Percentiles rank a stretch among this genome's conserved stretches.
Conservation (phyloP, 306 rosid species). For the Begonia masoniana region DNA sequence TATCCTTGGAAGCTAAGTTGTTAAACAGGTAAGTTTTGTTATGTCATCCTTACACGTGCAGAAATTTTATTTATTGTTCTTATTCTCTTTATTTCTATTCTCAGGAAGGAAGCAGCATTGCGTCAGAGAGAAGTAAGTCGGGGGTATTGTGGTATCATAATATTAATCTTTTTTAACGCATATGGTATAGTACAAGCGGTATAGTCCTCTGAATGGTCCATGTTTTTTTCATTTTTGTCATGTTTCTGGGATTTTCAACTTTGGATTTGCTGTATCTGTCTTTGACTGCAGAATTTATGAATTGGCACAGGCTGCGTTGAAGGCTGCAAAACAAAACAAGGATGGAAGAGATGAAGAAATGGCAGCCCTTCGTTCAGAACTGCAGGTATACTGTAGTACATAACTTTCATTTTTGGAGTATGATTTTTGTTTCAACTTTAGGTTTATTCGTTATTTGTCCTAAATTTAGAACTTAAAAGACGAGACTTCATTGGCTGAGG, state of each 20-base stretch:
- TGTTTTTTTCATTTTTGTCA: background rate
- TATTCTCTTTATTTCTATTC: slow-evolving; percentile 20
- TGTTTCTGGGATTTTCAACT: background rate
- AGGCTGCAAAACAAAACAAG: slow-evolving; percentile 76
- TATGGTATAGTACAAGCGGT: no score
- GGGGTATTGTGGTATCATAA: background rate
- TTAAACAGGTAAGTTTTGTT: slow-evolving; percentile 53
- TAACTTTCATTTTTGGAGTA: background rate
- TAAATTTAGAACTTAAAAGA: slow-evolving; percentile 60
- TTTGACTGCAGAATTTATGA: slow-evolving; percentile 20
- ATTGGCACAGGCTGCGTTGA: slow-evolving; percentile 69
- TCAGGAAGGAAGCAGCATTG: slow-evolving; percentile 93
- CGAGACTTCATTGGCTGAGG: slow-evolving; percentile 58
- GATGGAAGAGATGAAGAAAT: slow-evolving; percentile 72
- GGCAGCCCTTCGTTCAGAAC: slow-evolving; percentile 61
- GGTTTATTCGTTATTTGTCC: slow-evolving; percentile 9
- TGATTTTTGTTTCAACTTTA: background rate
- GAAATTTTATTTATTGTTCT: slow-evolving; percentile 8
- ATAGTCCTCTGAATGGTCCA: slow-evolving; percentile 5
- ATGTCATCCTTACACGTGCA: slow-evolving; percentile 3
- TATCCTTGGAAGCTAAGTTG: slow-evolving; percentile 86
- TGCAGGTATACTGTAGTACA: slow-evolving; percentile 40
- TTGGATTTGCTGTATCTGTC: slow-evolving; percentile 7
- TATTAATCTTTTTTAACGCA: no score
- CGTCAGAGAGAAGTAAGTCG: slow-evolving; percentile 87